These are phyloP conservation scores for Takashimella koratensis DNA, from an alignment of 1,284 basidiomycete genomes.

Conservation along the genomic window DNA sequence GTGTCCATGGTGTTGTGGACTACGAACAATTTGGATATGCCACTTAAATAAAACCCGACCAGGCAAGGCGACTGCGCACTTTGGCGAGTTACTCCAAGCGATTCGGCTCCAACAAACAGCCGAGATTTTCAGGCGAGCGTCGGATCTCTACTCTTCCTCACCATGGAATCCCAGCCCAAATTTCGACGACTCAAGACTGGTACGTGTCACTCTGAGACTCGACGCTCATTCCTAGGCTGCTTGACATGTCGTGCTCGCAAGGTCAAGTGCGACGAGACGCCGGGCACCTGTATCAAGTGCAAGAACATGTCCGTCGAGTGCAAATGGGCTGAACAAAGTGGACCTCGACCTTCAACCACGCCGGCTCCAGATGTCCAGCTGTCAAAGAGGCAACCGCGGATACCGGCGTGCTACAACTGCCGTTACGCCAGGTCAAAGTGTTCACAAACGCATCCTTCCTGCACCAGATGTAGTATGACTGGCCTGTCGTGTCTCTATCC, in stretches of 20 bases:
- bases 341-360: background rate
- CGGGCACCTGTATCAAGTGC: conserved; percentile 22
- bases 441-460: background rate
- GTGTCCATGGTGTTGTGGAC: too few species aligned
- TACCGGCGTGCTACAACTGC: background rate
- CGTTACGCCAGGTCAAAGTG: background rate
- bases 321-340: conserved; percentile 12
- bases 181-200: background rate
- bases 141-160: too few species aligned
- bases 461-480: background rate
- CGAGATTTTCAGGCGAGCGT: too few species aligned
- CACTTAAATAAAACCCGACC: too few species aligned
- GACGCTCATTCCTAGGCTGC: conserved; percentile 6
- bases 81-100: background rate
- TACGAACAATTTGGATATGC: too few species aligned
- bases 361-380: background rate
- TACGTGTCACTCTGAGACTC: background rate
- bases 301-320: conserved; percentile 17
- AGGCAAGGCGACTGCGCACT: too few species aligned
- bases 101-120: too few species aligned
- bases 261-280: conserved; percentile 24
- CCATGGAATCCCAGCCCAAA: background rate
- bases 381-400: background rate
- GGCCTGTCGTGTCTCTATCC: background rate
- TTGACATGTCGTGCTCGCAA: conserved; percentile 21